A percentile compares a stretch with the other conserved stretches of the same genome.
phyloP scores from a whole-genome alignment of 2,329 filamentous ascomycete genomes.

The Torrubiella hemipterigena region DNA sequence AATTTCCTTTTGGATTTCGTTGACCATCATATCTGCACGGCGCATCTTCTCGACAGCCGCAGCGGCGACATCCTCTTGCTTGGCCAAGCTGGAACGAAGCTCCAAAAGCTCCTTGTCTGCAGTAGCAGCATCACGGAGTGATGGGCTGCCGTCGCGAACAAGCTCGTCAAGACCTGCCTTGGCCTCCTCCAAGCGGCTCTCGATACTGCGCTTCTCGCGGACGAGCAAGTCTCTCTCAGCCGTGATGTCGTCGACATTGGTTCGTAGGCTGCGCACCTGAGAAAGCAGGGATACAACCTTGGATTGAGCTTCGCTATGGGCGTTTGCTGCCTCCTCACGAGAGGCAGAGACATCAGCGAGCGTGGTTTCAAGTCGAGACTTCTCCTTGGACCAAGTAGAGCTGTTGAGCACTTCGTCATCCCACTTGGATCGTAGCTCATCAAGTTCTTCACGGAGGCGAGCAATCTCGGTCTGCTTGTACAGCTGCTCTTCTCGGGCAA shows the following conservation, averaged over 20 bases:
- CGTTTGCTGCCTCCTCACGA: conserved; percentile 84
- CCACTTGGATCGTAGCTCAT: conserved; percentile 92
- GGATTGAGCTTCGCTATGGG: conserved; percentile 88
- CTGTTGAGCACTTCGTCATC: conserved; percentile 96
- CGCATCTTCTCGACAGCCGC: conserved; percentile 97
- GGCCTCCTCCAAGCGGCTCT: conserved; percentile 75
- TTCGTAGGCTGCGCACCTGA: conserved; percentile 75
- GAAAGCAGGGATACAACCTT: conserved; percentile 85
- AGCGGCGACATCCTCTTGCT: conserved; percentile 84
- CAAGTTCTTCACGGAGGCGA: conserved; percentile 85
- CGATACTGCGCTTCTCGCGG: conserved; percentile 83
- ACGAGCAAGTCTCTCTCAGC: conserved; percentile 74
- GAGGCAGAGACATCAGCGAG: conserved; percentile 80
- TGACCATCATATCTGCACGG: conserved; percentile 72
- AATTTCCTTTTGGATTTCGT: conserved; percentile 90
- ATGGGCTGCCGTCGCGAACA: conserved; percentile 71
- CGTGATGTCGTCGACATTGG: conserved; percentile 73
- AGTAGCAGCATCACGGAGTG: conserved; percentile 77
- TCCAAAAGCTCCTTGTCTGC: conserved; percentile 84
- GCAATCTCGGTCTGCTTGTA: conserved; percentile 81
- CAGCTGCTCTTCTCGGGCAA: conserved; percentile 79
- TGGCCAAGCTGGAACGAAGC: conserved; percentile 76
- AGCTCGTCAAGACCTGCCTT: conserved; percentile 82
- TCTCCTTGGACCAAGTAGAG: conserved; percentile 97
- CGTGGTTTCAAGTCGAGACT: conserved; percentile 79